Base-by-base conservation (phyloP, 192 early-diverging fungal genomes). In the Gonapodya sp. region DNA sequence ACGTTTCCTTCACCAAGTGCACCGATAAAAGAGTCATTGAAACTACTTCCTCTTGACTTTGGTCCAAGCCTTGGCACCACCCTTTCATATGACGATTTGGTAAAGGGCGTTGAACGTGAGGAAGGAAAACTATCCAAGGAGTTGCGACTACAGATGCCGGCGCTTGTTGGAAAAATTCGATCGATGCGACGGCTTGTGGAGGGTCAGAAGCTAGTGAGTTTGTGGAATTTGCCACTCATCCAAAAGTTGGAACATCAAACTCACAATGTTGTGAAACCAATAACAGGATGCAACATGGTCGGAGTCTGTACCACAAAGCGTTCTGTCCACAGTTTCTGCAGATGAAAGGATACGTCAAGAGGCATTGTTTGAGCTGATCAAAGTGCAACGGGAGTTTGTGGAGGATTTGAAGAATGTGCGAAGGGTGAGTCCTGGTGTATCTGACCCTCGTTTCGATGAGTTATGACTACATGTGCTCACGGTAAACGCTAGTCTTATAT, bases 321-420 rank as follows among this genome's bases (percentile, higher is more conserved):
- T 77, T 34, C 30, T 77, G 18, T 8, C 31, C 2, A 16, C 34
- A 2, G 31, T 77, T 34, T 77, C 75, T 18, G 2, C 18, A 32
- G 75, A 77, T 8, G 75, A 77, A 33, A 2, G 34, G 8, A 77
- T 32, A 2, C 75, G 75, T 31, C 75, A 77, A 33, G 75, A 77
- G 75, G 75, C 75, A 8, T 31, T 77, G 8, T 77, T 77, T 33
- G 75, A 77, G 75, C 30, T 77, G 8, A 31, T 77, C 75, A 18
- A 77, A 33, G 34, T 32, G 31, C 30, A 77, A 34, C 18, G 34
- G 31, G 75, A 77, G 75, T 77, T 32, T 33, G 75, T 77, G 75
- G 75, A 77, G 30, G 75, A 77, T 33, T 33, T 77, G 2, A 2
- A 31, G 30, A 18, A 32, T 8, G 75, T 77, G 8, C 2, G 34